Conservation (phyloP, 225 moss, liverwort and hornwort species). For the Physcomitrium patens region DNA sequence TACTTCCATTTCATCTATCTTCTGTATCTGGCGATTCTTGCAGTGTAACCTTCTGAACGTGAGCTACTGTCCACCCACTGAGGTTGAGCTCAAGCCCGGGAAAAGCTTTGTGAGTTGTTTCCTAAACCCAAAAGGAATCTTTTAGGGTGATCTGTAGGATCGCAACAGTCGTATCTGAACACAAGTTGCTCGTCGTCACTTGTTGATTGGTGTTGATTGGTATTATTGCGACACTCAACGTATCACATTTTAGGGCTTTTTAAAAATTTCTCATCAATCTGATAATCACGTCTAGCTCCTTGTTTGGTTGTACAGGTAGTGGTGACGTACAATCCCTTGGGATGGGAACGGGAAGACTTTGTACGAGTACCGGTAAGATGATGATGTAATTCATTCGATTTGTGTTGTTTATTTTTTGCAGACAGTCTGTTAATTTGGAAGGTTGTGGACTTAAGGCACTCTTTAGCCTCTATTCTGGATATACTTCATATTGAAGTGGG, state of each 20-base stretch:
- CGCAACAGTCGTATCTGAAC: background rate
- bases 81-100: slow-evolving; percentile 74
- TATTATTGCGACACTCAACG: slow-evolving; percentile 14
- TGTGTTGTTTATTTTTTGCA: background rate
- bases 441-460: slow-evolving; percentile 10
- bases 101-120: slow-evolving; percentile 68
- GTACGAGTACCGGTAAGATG: slow-evolving; percentile 82
- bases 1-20: slow-evolving; percentile 15
- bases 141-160: background rate
- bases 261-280: background rate
- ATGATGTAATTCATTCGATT: background rate
- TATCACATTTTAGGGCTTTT: background rate
- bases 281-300: background rate
- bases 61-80: slow-evolving; percentile 95
- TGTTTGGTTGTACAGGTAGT: slow-evolving; percentile 63
- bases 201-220: slow-evolving; percentile 12
- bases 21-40: slow-evolving; percentile 21
- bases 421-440: background rate
- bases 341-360: slow-evolving; percentile 76
- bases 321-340: slow-evolving; percentile 91
- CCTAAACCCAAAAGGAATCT: slow-evolving; percentile 18
- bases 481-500: slow-evolving; percentile 12
- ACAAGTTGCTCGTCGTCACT: slow-evolving; percentile 6
- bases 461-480: background rate
- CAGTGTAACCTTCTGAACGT: slow-evolving; percentile 96